These are phyloP conservation scores for Tuber umbilicatum DNA, from an alignment of 495 filamentous ascomycete genomes.

Conservation along the genomic window DNA sequence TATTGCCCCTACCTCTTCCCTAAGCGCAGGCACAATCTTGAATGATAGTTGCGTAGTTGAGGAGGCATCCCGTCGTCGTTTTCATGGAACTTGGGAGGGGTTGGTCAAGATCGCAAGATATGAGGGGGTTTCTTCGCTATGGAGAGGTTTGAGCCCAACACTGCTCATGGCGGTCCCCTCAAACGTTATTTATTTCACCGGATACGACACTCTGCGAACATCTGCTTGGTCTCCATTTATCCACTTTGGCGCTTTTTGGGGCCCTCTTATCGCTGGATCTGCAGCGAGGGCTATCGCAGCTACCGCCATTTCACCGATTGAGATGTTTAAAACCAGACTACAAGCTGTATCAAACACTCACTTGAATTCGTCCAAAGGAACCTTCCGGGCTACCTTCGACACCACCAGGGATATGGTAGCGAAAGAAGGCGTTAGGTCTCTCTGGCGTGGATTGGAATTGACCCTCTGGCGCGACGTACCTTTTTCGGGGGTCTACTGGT, in stretches of 20 bases:
- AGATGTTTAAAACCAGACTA: slow-evolving; percentile 89
- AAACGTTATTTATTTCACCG: slow-evolving; percentile 98
- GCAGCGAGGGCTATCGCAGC: slow-evolving; percentile 73
- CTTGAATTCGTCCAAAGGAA: slow-evolving; percentile 47
- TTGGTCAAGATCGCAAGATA: slow-evolving; percentile 93
- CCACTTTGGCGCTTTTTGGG: slow-evolving; percentile 53
- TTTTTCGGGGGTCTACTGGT: slow-evolving; percentile 96
- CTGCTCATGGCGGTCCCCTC: slow-evolving; percentile 88
- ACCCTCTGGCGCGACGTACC: slow-evolving; percentile 96
- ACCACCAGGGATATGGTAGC: slow-evolving; percentile 74
- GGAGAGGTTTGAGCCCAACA: slow-evolving; percentile 88
- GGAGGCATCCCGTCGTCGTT: slow-evolving; percentile 71
- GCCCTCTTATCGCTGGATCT: slow-evolving; percentile 72
- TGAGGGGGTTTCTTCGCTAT: slow-evolving; percentile 78
- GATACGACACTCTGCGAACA: slow-evolving; percentile 88
- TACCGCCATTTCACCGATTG: slow-evolving; percentile 76
- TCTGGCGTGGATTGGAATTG: slow-evolving; percentile 88
- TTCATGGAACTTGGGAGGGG: slow-evolving; percentile 86
- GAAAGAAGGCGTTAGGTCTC: slow-evolving; percentile 63
- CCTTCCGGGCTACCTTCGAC: slow-evolving; percentile 65
- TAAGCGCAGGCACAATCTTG: slow-evolving; percentile 38
- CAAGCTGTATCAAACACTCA: slow-evolving; percentile 59
- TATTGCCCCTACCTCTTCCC: slow-evolving; percentile 48
- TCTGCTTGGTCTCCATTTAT: slow-evolving; percentile 63
- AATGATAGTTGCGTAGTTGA: slow-evolving; percentile 75